Evolutionary conservation across 2,329 filamentous ascomycete species (phyloP).

Genomic region (Neospermospora avenae): DNA sequence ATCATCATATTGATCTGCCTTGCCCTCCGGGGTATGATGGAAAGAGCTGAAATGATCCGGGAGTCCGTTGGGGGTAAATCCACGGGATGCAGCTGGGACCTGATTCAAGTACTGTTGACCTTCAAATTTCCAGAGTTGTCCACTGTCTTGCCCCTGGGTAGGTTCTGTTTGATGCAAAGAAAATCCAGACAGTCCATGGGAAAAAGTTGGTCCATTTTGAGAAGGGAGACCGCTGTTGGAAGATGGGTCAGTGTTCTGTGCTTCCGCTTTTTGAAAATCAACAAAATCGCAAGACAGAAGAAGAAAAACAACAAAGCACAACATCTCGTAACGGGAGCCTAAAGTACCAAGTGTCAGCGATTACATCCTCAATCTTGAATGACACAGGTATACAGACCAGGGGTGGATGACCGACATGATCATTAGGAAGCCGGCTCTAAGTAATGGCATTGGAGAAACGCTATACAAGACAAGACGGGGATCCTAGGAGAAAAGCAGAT

Average conservation of each 20-base stretch:
- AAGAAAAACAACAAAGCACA: slow-evolving; percentile 19
- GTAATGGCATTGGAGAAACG: not conserved
- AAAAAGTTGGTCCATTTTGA: slow-evolving; percentile 25
- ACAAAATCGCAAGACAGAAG: slow-evolving; percentile 14
- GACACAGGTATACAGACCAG: slow-evolving; percentile 25
- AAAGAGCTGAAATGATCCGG: slow-evolving; percentile 28
- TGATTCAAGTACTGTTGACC: slow-evolving; percentile 36
- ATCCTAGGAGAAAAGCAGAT: not conserved
- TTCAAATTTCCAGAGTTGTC: slow-evolving; percentile 33
- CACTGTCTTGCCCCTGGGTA: slow-evolving; percentile 33
- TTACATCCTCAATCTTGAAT: not conserved
- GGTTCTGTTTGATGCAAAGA: slow-evolving; percentile 36
- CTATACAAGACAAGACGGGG: not conserved
- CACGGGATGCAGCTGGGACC: slow-evolving; percentile 25
- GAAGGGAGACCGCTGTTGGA: slow-evolving; percentile 31
- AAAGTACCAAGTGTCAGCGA: slow-evolving; percentile 6
- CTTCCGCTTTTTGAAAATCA: slow-evolving; percentile 25
- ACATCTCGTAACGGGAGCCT: slow-evolving; percentile 21
- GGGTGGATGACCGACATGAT: not conserved
- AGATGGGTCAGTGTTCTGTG: slow-evolving; percentile 35
- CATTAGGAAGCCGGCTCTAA: not conserved
- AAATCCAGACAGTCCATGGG: slow-evolving; percentile 30
- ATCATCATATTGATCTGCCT: slow-evolving; percentile 20
- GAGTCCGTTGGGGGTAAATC: slow-evolving; percentile 31
- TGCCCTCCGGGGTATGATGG: slow-evolving; percentile 23